Conservation (phyloP, 1,284 basidiomycete genomes). For the Jaminaea rosea region DNA sequence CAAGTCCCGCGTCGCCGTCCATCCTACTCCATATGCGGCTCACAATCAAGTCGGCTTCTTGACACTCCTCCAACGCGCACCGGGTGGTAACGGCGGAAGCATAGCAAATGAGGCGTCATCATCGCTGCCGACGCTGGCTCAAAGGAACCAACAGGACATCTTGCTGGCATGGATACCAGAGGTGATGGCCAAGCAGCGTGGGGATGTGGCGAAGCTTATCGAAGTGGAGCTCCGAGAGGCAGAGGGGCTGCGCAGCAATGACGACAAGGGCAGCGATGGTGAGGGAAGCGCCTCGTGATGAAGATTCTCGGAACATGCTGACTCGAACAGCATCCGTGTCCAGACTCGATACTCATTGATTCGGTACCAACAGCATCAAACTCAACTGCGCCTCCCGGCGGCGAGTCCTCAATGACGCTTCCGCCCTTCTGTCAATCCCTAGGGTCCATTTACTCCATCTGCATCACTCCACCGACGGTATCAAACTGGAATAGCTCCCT, state of each 20-base stretch:
- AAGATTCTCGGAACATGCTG: too few species aligned
- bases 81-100: too few species aligned
- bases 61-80: conserved; percentile 49
- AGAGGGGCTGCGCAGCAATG: too few species aligned
- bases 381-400: too few species aligned
- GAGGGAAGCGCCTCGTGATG: too few species aligned
- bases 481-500: conserved; percentile 64
- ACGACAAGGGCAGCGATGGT: too few species aligned
- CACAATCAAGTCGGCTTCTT: conserved; percentile 86
- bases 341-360: too few species aligned
- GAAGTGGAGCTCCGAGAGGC: conserved; percentile 65
- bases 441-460: conserved; percentile 76
- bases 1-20: conserved; percentile 45
- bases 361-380: too few species aligned
- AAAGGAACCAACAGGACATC: not conserved
- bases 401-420: too few species aligned
- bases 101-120: too few species aligned
- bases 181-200: conserved; percentile 51
- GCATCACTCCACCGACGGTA: conserved; percentile 59
- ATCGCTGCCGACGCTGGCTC: conserved; percentile 48
- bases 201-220: conserved; percentile 75
- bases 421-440: conserved; percentile 90
- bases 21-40: conserved; percentile 78
- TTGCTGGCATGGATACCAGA: not conserved
- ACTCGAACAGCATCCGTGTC: too few species aligned